Percentiles rank a stretch among this genome's conserved stretches.
Conservation (phyloP, 495 filamentous ascomycete species). For the Penicillium steckii region DNA sequence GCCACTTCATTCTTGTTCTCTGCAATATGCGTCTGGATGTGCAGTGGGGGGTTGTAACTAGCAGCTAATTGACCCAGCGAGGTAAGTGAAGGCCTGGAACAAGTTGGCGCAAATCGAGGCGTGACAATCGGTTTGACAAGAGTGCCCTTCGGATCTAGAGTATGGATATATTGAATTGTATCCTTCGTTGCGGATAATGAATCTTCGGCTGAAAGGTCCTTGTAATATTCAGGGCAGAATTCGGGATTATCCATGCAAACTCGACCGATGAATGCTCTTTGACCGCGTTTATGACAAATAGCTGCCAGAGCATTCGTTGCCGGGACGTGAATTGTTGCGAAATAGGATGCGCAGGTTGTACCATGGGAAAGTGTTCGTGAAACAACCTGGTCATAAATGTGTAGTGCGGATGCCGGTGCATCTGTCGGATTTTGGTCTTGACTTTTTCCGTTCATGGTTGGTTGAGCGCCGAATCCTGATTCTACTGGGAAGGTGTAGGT, state of each 20-base stretch:
- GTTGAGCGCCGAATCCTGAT: conserved; percentile 53
- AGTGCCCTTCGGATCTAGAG: conserved; percentile 58
- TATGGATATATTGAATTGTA: conserved; percentile 64
- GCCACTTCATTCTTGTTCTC: conserved; percentile 75
- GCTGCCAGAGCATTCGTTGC: conserved; percentile 86
- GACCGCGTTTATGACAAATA: conserved; percentile 70
- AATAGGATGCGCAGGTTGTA: conserved; percentile 93
- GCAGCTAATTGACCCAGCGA: conserved; percentile 62
- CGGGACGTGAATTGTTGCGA: conserved; percentile 78
- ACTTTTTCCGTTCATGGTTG: conserved; percentile 39
- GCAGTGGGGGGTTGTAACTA: conserved; percentile 53
- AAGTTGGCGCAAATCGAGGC: conserved; percentile 84
- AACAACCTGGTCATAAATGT: conserved; percentile 73
- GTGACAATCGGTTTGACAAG: conserved; percentile 81
- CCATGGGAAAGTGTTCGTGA: conserved; percentile 79
- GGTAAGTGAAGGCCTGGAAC: conserved; percentile 57
- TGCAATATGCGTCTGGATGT: conserved; percentile 87
- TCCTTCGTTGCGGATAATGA: conserved; percentile 56
- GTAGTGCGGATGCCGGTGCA: conserved; percentile 43
- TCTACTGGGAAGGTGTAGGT: conserved; percentile 95
- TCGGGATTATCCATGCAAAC: conserved; percentile 80
- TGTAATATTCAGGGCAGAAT: conserved; percentile 70
- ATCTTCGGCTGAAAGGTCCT: conserved; percentile 59
- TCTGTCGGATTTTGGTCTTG: conserved; percentile 7
- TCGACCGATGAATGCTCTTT: conserved; percentile 87